Base-by-base conservation (phyloP, 495 filamentous ascomycete species). In the Penicillium chermesinum region DNA sequence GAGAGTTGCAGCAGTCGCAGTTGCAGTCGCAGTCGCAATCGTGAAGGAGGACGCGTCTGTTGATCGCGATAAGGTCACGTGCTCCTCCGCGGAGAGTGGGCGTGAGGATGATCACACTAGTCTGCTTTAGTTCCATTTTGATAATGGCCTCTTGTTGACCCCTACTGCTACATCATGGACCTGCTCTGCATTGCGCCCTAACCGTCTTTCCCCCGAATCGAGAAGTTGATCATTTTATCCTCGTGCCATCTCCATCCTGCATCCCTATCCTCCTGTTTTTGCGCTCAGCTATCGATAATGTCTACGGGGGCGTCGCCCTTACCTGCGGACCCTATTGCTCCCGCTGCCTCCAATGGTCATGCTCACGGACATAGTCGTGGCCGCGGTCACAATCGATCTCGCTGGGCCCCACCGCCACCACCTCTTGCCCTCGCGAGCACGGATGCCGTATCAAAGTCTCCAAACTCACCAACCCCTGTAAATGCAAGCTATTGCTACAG, bases 381-480 rank as follows among this genome's bases (percentile, higher is more conserved):
- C 30, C 70, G 64, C 27, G 71, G 71, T n/a, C 71, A 73, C 46
- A 62, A 58, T 48, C 67, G 71, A 39, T 69, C 67, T 30, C 68
- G 65, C 48, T 67, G 55, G 50, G 57, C 61, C 34, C 68, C 67
- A 42, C 55, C 59, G 22, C 64, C 69, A 36, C 58, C 47, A 12
- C 63, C 64, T 35, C 50, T 62, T 51, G 55, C 65, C 20, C 58
- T 57, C 14, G 55, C 57, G 17, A 41, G 48, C 15, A 56, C 48
- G 25, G 57, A 63, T 43, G 47, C 48, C 16, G 40, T 55, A 34
- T 40, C 49, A 4, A 48, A 59, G 49, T 48, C 47, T 19, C 52
- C 51, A 25, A 51, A 51, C 21, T 41, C 47, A 41, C 57, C 53
- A 30, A 46, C 57, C n/a, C 10, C 49, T 19, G 50, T 32, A 17